Percentiles rank a stretch among this genome's conserved stretches.
These are phyloP conservation scores for Corrigiola litoralis DNA, from an alignment of 179 eudicot genomes.

Conservation along the genomic window DNA sequence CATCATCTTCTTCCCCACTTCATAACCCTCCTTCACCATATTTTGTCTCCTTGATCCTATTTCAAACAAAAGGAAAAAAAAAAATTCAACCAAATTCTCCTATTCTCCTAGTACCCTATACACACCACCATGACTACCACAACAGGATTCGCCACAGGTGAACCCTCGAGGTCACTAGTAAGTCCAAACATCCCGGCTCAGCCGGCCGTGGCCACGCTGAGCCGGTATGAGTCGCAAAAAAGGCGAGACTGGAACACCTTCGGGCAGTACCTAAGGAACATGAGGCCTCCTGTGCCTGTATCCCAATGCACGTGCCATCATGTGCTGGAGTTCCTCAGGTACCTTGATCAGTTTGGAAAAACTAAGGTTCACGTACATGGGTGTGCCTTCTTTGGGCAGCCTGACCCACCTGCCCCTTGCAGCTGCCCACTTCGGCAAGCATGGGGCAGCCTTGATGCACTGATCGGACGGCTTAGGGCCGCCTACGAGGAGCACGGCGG, in stretches of 20 bases:
- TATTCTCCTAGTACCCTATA: neutral
- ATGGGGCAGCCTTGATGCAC: constrained; percentile 54
- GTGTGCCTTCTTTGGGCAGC: constrained; percentile 44
- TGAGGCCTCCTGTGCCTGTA: constrained; percentile 37
- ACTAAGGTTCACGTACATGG: constrained; percentile 49
- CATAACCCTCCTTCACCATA: constrained; percentile 24
- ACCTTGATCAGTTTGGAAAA: constrained; percentile 55
- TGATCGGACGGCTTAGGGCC: constrained; percentile 46
- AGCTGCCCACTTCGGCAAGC: constrained; percentile 49
- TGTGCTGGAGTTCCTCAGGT: constrained; percentile 43
- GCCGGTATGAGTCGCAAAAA: constrained; percentile 51
- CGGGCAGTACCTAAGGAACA: constrained; percentile 45
- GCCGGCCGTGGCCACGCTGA: constrained; percentile 6
- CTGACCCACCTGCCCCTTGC: constrained; percentile 51
- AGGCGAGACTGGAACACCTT: constrained; percentile 55
- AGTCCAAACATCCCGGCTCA: neutral
- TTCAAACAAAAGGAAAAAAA: neutral
- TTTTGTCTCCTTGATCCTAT: constrained; percentile 11
- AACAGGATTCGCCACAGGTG: neutral
- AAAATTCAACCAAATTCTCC: neutral
- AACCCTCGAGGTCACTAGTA: neutral
- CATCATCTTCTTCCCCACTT: constrained; percentile 31
- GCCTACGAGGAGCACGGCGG: constrained; percentile 56
- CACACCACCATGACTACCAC: constrained; percentile 4
- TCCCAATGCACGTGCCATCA: constrained; percentile 42